Percentiles rank a stretch among this genome's conserved stretches.
These are phyloP conservation scores for Leptodermis oblonga DNA, from an alignment of 257 asterid species.

Conservation along the genomic window DNA sequence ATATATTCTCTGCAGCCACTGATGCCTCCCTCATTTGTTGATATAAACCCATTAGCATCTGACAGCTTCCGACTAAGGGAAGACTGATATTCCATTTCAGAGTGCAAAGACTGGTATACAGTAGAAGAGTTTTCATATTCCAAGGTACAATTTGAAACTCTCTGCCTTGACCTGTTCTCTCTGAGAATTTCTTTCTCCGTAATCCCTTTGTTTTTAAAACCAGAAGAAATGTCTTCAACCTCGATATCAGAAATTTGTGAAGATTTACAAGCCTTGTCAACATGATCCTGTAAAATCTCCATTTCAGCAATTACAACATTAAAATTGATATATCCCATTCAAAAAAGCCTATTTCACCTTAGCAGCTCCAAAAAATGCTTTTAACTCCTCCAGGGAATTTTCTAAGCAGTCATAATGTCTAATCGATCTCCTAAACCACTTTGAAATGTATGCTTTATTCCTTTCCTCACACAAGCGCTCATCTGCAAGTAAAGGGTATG, in stretches of 20 bases:
- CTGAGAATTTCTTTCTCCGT: conserved; percentile 29
- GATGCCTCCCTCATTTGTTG: conserved; percentile 31
- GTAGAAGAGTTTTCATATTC: conserved; percentile 28
- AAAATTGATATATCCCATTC: not conserved
- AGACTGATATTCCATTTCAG: conserved; percentile 26
- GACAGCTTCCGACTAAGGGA: conserved; percentile 20
- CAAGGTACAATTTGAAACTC: conserved; percentile 26
- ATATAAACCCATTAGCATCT: conserved; percentile 23
- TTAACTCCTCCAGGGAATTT: conserved; percentile 60
- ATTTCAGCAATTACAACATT: conserved; percentile 5
- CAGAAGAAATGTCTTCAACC: conserved; percentile 31
- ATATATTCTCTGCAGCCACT: conserved; percentile 31
- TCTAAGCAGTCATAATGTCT: conserved; percentile 58
- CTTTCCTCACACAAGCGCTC: conserved; percentile 81
- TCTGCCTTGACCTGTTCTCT: conserved; percentile 27
- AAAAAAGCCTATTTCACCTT: conserved; percentile 41
- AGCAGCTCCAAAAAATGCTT: conserved; percentile 66
- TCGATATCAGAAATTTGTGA: conserved; percentile 33
- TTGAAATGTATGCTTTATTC: conserved; percentile 72
- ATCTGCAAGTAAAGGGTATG: conserved; percentile 45
- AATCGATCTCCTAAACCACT: conserved; percentile 91
- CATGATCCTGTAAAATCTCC: conserved; percentile 45
- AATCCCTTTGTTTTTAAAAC: conserved; percentile 22
- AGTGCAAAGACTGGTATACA: conserved; percentile 28
- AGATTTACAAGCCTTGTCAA: conserved; percentile 32